Evolutionary conservation across 257 asterid genomes (phyloP).

Genomic region (Fraxinus americana): DNA sequence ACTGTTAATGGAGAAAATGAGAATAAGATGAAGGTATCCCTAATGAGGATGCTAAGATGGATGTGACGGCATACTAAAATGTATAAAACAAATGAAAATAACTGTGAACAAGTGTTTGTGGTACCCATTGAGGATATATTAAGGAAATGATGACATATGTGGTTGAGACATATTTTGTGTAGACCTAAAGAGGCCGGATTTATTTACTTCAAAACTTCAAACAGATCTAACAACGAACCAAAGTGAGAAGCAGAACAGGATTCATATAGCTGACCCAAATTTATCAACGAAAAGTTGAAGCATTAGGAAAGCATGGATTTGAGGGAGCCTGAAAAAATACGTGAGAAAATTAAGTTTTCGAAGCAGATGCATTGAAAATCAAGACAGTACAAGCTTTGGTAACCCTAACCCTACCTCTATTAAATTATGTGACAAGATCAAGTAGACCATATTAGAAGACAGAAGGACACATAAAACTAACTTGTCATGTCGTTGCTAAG

Average conservation of each 20-base stretch:
- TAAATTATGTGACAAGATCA: neutral
- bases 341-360: neutral
- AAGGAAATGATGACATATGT: neutral
- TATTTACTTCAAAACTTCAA: neutral
- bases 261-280: neutral
- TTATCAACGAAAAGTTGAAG: neutral
- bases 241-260: neutral
- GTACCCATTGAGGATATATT: neutral
- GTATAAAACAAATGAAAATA: neutral
- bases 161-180: neutral
- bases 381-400: neutral
- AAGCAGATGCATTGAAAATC: neutral
- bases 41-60: neutral
- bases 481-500: neutral
- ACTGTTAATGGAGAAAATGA: neutral
- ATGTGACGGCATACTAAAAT: neutral
- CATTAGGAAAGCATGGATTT: neutral
- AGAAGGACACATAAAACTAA: neutral
- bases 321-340: neutral
- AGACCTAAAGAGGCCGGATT: neutral
- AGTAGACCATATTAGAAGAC: neutral
- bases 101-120: neutral
- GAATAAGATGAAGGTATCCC: neutral
- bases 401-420: neutral
- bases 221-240: neutral